Percentiles rank a stretch among this genome's conserved stretches.
phyloP scores from a whole-genome alignment of 495 filamentous ascomycete genomes.

The Trichoderma orchidacearum region DNA sequence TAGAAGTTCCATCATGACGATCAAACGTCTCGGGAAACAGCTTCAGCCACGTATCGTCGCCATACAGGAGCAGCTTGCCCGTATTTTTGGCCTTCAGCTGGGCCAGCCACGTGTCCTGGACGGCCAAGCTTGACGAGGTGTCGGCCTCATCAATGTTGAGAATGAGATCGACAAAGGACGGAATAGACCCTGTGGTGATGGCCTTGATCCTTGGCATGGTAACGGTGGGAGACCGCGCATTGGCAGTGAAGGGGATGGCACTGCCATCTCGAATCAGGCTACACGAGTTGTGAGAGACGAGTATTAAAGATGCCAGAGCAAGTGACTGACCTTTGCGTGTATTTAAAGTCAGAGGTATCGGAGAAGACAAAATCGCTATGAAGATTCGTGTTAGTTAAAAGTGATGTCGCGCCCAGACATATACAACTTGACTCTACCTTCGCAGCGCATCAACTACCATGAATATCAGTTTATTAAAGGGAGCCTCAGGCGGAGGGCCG shows the following conservation, averaged over 20 bases:
- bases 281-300: neutral
- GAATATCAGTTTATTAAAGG: constrained; percentile 84
- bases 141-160: constrained; percentile 94
- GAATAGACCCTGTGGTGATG: constrained; percentile 90
- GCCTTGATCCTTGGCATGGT: constrained; percentile 98
- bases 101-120: constrained; percentile 89
- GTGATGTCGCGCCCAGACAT: neutral
- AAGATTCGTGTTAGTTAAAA: neutral
- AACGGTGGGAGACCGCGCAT: constrained; percentile 92
- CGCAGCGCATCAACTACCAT: constrained; percentile 96
- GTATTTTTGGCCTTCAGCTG: constrained; percentile 64
- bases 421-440: constrained; percentile 39
- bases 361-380: constrained; percentile 92
- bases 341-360: constrained; percentile 65
- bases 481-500: constrained; percentile 37
- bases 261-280: constrained; percentile 74
- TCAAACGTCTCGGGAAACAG: constrained; percentile 82
- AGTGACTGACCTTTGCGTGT: constrained; percentile 65
- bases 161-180: constrained; percentile 93
- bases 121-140: constrained; percentile 67
- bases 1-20: constrained; percentile 80
- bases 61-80: constrained; percentile 82
- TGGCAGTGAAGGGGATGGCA: constrained; percentile 86
- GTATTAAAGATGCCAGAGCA: neutral
- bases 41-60: constrained; percentile 97